Conservation (phyloP, 1,284 basidiomycete genomes). For the Cutaneotrichosporon cutaneum region DNA sequence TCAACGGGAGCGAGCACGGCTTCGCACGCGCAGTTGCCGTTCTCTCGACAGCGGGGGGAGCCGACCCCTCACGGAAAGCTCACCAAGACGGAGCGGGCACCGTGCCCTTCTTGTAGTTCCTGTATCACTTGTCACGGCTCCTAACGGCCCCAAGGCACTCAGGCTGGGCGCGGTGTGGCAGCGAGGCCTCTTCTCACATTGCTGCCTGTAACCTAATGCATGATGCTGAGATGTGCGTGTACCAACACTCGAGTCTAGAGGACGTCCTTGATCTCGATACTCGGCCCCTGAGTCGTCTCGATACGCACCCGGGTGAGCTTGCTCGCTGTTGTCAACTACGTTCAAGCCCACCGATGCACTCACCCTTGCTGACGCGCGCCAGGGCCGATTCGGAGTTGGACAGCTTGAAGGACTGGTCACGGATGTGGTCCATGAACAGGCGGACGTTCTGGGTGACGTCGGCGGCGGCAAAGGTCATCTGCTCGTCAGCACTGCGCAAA, state of each 20-base stretch:
- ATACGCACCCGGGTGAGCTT: constrained; percentile 72
- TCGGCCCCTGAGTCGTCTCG: constrained; percentile 81
- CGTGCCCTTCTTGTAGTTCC: too few species aligned
- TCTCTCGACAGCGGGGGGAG: too few species aligned
- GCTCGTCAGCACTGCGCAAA: constrained; percentile 7
- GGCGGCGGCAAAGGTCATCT: constrained; percentile 71
- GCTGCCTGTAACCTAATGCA: constrained; percentile 11
- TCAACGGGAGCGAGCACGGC: too few species aligned
- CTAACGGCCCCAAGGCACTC: too few species aligned
- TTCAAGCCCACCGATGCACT: constrained; percentile 17
- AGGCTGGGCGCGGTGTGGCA: too few species aligned
- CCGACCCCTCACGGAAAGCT: too few species aligned
- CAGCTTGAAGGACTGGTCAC: constrained; percentile 30
- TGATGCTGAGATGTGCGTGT: constrained; percentile 13
- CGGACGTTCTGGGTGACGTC: constrained; percentile 78
- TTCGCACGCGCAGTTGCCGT: too few species aligned
- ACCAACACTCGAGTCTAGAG: constrained; percentile 16
- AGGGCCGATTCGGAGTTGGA: constrained; percentile 20
- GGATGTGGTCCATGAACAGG: constrained; percentile 72
- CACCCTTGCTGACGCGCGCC: constrained; percentile 31
- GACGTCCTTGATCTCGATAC: constrained; percentile 58
- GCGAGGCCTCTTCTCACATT: too few species aligned
- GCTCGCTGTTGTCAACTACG: constrained; percentile 57
- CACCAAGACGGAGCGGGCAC: too few species aligned
- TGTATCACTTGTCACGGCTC: too few species aligned